Evolutionary conservation across 2,329 filamentous ascomycete species (phyloP).

Genomic region (Botryosphaeria dothidea): DNA sequence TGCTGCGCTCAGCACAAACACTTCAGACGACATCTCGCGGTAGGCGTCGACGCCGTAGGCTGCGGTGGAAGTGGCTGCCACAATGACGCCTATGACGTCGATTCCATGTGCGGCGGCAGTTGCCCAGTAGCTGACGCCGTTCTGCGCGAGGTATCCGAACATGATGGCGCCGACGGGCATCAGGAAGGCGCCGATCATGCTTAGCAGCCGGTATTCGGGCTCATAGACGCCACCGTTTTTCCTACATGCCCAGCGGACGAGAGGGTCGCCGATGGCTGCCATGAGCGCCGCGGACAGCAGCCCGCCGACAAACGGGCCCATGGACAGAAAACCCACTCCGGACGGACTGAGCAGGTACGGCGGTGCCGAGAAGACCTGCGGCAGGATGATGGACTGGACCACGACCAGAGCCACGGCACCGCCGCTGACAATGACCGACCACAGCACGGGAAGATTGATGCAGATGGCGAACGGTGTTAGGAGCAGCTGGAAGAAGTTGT

Average conservation of each 20-base stretch:
- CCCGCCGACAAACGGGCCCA: constrained; percentile 35
- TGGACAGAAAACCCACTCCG: constrained; percentile 47
- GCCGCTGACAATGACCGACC: constrained; percentile 51
- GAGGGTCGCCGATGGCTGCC: constrained; percentile 33
- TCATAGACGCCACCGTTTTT: constrained; percentile 30
- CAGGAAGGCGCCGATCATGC: constrained; percentile 7
- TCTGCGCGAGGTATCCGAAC: constrained; percentile 37
- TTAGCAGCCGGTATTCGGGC: constrained; percentile 28
- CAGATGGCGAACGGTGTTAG: constrained; percentile 52
- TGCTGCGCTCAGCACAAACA: constrained; percentile 47
- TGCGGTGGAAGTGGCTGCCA: constrained; percentile 33
- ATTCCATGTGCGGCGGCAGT: constrained; percentile 38
- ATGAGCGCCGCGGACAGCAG: constrained; percentile 43
- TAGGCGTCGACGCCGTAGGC: constrained; percentile 43
- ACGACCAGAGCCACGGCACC: constrained; percentile 47
- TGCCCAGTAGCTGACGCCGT: constrained; percentile 27
- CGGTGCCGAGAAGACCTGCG: constrained; percentile 42
- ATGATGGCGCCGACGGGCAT: constrained; percentile 41
- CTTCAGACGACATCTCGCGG: constrained; percentile 43
- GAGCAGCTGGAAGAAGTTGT: constrained; percentile 40
- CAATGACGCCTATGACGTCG: constrained; percentile 36
- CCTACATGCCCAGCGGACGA: constrained; percentile 26
- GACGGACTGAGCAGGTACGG: constrained; percentile 45
- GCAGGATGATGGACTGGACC: constrained; percentile 44
- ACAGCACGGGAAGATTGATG: constrained; percentile 53